phyloP scores from a whole-genome alignment of 139 green algal genomes.

The Haematococcus lacustris region DNA sequence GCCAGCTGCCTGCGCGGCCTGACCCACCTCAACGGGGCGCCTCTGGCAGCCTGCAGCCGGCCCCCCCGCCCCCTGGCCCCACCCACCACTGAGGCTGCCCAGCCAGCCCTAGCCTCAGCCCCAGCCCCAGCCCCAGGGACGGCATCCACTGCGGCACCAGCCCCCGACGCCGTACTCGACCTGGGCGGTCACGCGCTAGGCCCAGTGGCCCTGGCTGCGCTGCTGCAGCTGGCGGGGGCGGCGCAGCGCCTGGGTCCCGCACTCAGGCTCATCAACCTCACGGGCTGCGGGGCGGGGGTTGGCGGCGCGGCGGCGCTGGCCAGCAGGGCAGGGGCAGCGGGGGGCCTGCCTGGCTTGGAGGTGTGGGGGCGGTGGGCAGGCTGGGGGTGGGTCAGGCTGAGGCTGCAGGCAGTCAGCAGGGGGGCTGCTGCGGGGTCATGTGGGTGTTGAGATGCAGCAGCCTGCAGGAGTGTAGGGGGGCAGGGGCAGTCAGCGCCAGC shows the following conservation, averaged over 20 bases:
- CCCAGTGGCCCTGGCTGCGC: not conserved
- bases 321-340: not conserved
- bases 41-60: too few species aligned
- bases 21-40: too few species aligned
- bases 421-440: too few species aligned
- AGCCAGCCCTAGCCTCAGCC: too few species aligned
- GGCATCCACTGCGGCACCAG: not conserved
- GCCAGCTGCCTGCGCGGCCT: too few species aligned
- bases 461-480: too few species aligned
- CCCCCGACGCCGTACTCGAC: not conserved
- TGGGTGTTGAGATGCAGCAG: too few species aligned
- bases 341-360: not conserved
- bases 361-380: not conserved
- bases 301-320: constrained; percentile 13
- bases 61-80: too few species aligned
- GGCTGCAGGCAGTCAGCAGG: too few species aligned
- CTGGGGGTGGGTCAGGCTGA: not conserved
- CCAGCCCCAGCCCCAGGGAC: not conserved
- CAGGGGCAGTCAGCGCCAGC: too few species aligned
- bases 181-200: not conserved
- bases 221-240: not conserved
- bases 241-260: not conserved
- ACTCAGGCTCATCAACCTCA: constrained; percentile 24
- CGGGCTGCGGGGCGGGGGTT: constrained; percentile 15
- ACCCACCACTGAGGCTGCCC: too few species aligned